Evolutionary conservation across 129 eudicot genomes (phyloP).

Genomic region (Flaveria robusta): DNA sequence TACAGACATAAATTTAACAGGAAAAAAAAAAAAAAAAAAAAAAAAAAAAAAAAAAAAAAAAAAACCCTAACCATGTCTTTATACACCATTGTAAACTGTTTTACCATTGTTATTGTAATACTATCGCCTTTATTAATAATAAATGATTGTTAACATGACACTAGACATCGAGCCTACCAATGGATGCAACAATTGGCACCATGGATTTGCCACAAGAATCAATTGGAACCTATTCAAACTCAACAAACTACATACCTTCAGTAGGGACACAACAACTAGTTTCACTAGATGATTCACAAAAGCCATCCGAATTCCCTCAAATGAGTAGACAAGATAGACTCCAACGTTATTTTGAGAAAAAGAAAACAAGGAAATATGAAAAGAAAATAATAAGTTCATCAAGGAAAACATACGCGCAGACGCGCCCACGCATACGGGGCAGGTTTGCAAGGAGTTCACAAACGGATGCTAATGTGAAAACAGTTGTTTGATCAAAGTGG

Average conservation of each 20-base stretch:
- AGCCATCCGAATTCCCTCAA: neutral
- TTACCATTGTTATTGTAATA: neutral
- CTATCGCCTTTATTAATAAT: too few species aligned
- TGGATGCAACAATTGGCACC: slow-evolving; percentile 20
- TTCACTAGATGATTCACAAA: neutral
- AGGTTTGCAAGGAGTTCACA: slow-evolving; percentile 24
- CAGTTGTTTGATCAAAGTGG: neutral
- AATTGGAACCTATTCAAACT: slow-evolving; percentile 30
- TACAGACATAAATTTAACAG: too few species aligned
- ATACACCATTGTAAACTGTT: too few species aligned
- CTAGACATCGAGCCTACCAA: slow-evolving; percentile 36
- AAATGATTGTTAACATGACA: neutral
- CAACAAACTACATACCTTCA: slow-evolving; percentile 19
- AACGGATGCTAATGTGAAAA: slow-evolving; percentile 10
- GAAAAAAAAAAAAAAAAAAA: too few species aligned
- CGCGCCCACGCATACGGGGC: neutral
- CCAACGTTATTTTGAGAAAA: slow-evolving; percentile 8
- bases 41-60: too few species aligned
- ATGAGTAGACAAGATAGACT: neutral
- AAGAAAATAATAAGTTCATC: neutral
- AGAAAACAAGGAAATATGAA: neutral
- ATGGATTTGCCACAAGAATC: slow-evolving; percentile 19
- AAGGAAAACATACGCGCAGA: neutral
- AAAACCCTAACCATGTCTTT: too few species aligned
- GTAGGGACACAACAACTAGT: slow-evolving; percentile 19